Base-by-base conservation (phyloP, 2,329 filamentous ascomycete genomes). In the Xylariaceae sp. region DNA sequence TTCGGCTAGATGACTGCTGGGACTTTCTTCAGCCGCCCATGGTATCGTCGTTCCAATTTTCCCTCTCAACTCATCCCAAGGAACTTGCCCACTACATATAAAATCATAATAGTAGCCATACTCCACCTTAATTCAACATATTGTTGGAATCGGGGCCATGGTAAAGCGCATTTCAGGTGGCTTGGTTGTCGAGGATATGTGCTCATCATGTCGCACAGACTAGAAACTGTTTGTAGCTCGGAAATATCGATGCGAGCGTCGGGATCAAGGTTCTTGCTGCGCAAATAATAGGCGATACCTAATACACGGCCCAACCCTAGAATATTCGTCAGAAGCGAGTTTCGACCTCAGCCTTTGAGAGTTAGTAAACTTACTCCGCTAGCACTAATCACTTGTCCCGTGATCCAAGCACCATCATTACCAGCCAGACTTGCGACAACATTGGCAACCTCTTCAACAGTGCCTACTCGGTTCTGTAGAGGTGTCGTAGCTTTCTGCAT, bases 381-480 rank as follows among this genome's bases (percentile, higher is more conserved):
- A 1, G 80, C 82, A 60, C 77, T 80, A 17, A 87, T 76, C 0
- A 77, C 77, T 69, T 87, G 83, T 12, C 84, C 85, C 2, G 78
- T 79, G 8, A 82, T 70, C 81, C 80, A 83, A 12, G 74, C 60
- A 26, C 75, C 77, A 45, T 79, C 76, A 57, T 77, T 75, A 4
- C 79, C 76, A 14, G 81, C 81, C 55, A 88, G 66, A 73, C 78
- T 85, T 1, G 75, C 79, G 17, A 87, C 83, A 46, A 87, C 75
- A 56, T 79, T 76, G 1, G 82, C 81, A 46, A 87, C 73, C 67
- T 87, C 84, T 37, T 82, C 76, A 3, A 76, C 64, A 11, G 71
- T 81, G 0, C 82, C 85, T 2, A 84, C 58, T 7, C 84, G 70
- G 36, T 81, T 74, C 60, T 80, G 73, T 0, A 86, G 73, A 0